These are phyloP conservation scores for Aspergillus pseudoglaucus DNA, from an alignment of 2,329 filamentous ascomycete species.

Conservation along the genomic window DNA sequence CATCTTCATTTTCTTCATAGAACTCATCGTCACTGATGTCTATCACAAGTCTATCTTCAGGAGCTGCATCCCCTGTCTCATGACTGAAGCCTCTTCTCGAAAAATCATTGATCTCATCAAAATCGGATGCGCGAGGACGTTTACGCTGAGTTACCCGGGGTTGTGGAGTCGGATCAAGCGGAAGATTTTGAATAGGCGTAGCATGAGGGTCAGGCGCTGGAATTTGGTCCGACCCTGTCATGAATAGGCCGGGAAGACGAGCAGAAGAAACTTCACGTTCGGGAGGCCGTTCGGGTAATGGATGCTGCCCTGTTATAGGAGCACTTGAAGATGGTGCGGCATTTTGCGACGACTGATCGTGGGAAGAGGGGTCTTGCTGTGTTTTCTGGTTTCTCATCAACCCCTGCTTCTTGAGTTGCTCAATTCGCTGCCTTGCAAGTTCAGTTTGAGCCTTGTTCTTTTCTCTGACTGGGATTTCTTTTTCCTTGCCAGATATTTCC, in stretches of 20 bases:
- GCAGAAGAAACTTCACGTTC: slow-evolving; percentile 25
- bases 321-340: slow-evolving; percentile 3
- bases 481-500: slow-evolving; percentile 15
- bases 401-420: slow-evolving; percentile 57
- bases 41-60: slow-evolving; percentile 65
- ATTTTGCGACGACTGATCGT: slow-evolving; percentile 5
- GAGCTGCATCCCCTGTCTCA: slow-evolving; percentile 27
- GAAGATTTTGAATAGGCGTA: slow-evolving; percentile 8
- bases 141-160: slow-evolving; percentile 38
- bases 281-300: slow-evolving; percentile 33
- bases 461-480: slow-evolving; percentile 28
- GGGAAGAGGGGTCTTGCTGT: slow-evolving; percentile 8
- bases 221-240: slow-evolving; percentile 28
- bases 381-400: slow-evolving; percentile 35
- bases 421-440: slow-evolving; percentile 69
- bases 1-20: slow-evolving; percentile 26
- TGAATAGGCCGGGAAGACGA: slow-evolving; percentile 49
- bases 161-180: slow-evolving; percentile 16
- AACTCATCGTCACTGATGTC: slow-evolving; percentile 72
- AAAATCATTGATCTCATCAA: slow-evolving; percentile 50
- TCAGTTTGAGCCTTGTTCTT: slow-evolving; percentile 64
- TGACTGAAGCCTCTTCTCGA: slow-evolving; percentile 60
- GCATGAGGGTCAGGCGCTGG: slow-evolving; percentile 2
- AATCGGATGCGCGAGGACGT: slow-evolving; percentile 63
- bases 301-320: slow-evolving; percentile 22